Base-by-base conservation (phyloP, 169 alveolate species). In the Plasmodium blacklocki region DNA sequence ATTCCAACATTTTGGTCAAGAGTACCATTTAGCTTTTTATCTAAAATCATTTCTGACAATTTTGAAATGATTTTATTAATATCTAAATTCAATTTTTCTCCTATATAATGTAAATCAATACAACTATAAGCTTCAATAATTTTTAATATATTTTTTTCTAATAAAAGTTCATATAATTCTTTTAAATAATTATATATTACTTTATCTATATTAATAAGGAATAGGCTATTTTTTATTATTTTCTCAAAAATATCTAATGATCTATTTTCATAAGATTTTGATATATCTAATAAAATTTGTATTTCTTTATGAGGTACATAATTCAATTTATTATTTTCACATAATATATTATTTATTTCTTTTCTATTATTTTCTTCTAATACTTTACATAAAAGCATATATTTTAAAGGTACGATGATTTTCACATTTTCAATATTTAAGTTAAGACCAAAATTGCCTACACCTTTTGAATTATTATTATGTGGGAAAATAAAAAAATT, bases 41-140 rank as follows among this genome's bases (percentile, higher is more conserved):
- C 99, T 47, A 98, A 89, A 50, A 98, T 98, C 98, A 98, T 97
- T 83, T 98, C 99, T 21, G 98, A 96, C 73, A 97, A 80, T 95
- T 97, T 97, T 58, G 91, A 76, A 60, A 96, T 96, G 39, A 97
- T 97, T 92, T 94, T 94, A 18, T 88, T 95, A 63, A 92, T 85
- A 8, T 96, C 95, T 26, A 97, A 92, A 50, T 96, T 95, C 32
- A 97, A 93, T 78, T 94, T 88, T 83, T 93, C 74, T 9, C 98
- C 96, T 32, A 97, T 94, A 80, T 94, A 96, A 49, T 94, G 96
- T 56, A 97, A 95, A 78, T 97, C 97, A 71, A 97, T 98, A 23
- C 95, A 96, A 29, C 98, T 96, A 92, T 97, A 97, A 0, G 99
- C 98, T 88, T 96, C 95, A 71, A 97, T 93, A 71, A 97, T 94